Evolutionary conservation across 129 eudicot genomes (phyloP).

Genomic region (Flaveria linearis): DNA sequence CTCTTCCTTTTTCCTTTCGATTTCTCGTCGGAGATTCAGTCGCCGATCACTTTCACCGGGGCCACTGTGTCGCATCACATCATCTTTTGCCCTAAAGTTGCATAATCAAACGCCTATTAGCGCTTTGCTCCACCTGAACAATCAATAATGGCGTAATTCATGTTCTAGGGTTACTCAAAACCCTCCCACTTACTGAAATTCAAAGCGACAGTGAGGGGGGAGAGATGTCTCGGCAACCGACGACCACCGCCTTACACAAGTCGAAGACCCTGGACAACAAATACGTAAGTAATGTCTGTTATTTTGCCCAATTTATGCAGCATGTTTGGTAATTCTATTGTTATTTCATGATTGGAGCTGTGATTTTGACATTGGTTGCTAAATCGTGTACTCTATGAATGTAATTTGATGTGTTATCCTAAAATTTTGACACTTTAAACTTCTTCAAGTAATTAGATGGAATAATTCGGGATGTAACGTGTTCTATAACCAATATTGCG

Average conservation of each 20-base stretch:
- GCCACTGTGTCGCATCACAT: background rate
- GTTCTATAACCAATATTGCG: background rate
- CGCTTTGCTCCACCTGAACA: conserved; percentile 13
- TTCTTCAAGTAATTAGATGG: conserved; percentile 15
- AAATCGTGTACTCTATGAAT: conserved; percentile 14
- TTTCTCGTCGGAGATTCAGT: conserved; percentile 28
- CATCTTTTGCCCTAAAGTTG: background rate
- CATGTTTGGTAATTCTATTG: background rate
- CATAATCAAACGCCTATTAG: conserved; percentile 6
- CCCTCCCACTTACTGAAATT: conserved; percentile 32
- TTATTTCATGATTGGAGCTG: background rate
- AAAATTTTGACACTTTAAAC: background rate
- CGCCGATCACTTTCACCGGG: conserved; percentile 35
- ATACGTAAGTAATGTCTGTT: conserved; percentile 56
- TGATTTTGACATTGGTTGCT: conserved; percentile 9
- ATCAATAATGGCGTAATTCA: conserved; percentile 31
- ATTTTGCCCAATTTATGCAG: conserved; percentile 5
- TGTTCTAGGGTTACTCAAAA: conserved; percentile 40
- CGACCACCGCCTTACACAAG: conserved; percentile 72
- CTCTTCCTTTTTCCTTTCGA: background rate
- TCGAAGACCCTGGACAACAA: conserved; percentile 90
- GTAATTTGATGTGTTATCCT: conserved; percentile 10
- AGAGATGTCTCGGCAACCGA: conserved; percentile 75
- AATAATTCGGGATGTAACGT: background rate
- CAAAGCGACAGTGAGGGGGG: conserved; percentile 25